Base-by-base conservation (phyloP, 2,329 filamentous ascomycete genomes). In the Rhexocercosporidium sp. region DNA sequence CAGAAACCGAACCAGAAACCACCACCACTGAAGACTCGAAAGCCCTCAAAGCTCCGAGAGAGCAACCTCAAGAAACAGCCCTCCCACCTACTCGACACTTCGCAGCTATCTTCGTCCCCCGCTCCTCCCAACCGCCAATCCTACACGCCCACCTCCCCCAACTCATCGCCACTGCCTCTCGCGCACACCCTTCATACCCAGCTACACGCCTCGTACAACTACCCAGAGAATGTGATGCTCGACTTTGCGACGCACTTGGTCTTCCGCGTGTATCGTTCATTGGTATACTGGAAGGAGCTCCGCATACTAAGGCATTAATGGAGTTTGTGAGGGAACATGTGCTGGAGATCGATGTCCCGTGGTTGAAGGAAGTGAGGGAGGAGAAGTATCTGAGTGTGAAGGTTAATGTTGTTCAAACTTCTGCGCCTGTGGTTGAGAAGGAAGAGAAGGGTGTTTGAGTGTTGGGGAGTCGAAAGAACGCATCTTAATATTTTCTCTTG, bases 201-300 rank as follows among this genome's bases (percentile, higher is more conserved):
- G 78, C 82, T 3, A 86, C 85, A 11, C 83, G 85, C 25, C 82
- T 93, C 2, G 82, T 93, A 2, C 85, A 87, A 0, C 83, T 93
- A 56, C 88, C 89, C 0, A 87, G 84, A 62, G 79, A 84, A 0
- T 86, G 84, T 59, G 89, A 90, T 54, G 80, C 85, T 18, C 83
- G 83, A 14, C 78, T 93, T 18, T 85, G 85, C 57, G 77, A 79
- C 34, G 82, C 82, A 22, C 80, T 93, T 3, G 86, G 86, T 1
- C 82, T 92, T 11, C 87, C 88, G 0, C 83, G 89, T 39, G 88
- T 88, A 0, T 91, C 89, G 1, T 88, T 88, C 25, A 79, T 93
- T 37, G 91, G 85, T 0, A 76, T 93, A 7, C 77, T 82, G 22
- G 80, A 81, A 7, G 83, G 80, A 44, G 87, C 89, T 0, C 88